Evolutionary conservation across 176 grass and related monocot species (phyloP), one percentile per base, ranked within the genome.

Genomic region (Bromus sterilis): DNA sequence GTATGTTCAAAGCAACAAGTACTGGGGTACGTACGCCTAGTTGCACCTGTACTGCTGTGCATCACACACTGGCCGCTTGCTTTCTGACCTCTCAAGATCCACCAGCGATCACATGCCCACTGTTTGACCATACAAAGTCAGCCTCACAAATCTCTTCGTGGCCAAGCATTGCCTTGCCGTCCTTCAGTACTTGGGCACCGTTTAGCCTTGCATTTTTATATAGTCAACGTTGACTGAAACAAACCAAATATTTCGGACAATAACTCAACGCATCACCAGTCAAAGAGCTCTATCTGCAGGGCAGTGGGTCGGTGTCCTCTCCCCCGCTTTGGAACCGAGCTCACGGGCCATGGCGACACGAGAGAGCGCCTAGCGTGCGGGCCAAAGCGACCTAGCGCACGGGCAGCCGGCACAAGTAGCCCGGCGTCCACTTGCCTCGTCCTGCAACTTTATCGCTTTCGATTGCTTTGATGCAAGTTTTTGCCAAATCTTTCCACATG

Each of bases 361-460:
- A 36, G 8, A 39, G 5, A 62, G 59, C 58, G 59, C 58, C 6
- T 9, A 66, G 28, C 44, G 31, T 49, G 44, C 58, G 31, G 66
- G 44, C 58, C 85, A 84, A 84, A 89, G 87, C 48, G 49, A 59
- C 36, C 49, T 16, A 9, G 67, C 75, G 75, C 86, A 83, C 80
- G 86, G 75, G 43, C 9, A 20, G 6, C 8, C 43, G 66, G 7
- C 81, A 49, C 75, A 56, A 13, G 21, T 33, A 20, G 74, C 82
- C 58, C 82, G 82, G 57, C 48, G 36, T 2, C 75, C 75, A 29
- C 75, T 66, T 59, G 68, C 28, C 3, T 70, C 33, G 33, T 26
- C 33, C 64, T 18, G 0, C 6, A 30, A 32, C 79, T 89, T 88
- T 89, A 39, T 80, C 70, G 23, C 49, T 40, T 43, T 80, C 61